Evolutionary conservation across 2,329 filamentous ascomycete genomes (phyloP).

Genomic region (Beauveria medogensis): DNA sequence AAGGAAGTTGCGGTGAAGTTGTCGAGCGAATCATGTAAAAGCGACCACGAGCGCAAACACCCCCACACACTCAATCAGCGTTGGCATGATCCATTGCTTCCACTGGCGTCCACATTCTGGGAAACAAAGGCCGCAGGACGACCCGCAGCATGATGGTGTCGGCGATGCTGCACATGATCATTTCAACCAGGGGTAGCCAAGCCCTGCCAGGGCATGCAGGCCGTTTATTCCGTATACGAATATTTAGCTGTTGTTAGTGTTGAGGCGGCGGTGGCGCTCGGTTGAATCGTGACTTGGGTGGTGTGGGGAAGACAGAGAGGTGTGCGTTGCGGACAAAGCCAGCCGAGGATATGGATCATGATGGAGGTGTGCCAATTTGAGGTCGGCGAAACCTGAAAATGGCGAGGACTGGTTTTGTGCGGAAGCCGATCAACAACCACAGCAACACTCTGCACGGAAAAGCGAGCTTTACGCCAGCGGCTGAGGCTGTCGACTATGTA

Average conservation of each 20-base stretch:
- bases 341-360: not conserved
- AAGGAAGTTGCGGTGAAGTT: conserved; percentile 6
- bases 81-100: not conserved
- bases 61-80: not conserved
- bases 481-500: not conserved
- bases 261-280: conserved; percentile 7
- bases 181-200: not conserved
- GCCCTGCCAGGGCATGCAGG: not conserved
- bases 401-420: not conserved
- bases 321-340: not conserved
- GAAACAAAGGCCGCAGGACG: not conserved
- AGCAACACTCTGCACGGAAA: not conserved
- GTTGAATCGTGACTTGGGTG: conserved; percentile 8
- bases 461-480: not conserved
- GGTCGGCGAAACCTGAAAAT: not conserved
- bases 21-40: not conserved
- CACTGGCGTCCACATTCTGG: not conserved
- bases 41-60: not conserved
- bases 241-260: not conserved
- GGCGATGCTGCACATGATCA: conserved; percentile 10
- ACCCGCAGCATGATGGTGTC: not conserved
- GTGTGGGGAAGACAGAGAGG: not conserved
- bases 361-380: too few relatives aligned
- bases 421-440: not conserved
- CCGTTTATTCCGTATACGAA: not conserved